These are phyloP conservation scores for Pythium plurisporium DNA, from an alignment of 352 stramenopile genomes.

Conservation along the genomic window DNA sequence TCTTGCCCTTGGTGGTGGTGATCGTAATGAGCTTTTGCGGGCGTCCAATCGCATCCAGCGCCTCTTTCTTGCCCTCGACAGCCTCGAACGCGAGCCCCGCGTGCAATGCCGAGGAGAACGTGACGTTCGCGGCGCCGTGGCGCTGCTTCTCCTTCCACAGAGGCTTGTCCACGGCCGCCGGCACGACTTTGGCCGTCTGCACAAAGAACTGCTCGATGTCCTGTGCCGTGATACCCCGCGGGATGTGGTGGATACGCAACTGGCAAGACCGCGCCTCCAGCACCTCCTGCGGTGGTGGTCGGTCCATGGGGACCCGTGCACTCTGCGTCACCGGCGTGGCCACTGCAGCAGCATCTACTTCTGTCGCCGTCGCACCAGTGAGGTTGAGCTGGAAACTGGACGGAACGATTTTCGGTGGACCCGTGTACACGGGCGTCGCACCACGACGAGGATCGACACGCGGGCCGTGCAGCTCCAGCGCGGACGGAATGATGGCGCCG, in stretches of 20 bases:
- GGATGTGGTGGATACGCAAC: slow-evolving; percentile 70
- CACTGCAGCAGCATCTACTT: neutral
- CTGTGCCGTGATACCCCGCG: slow-evolving; percentile 47
- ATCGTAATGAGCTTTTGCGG: slow-evolving; percentile 67
- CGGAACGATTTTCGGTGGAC: slow-evolving; percentile 34
- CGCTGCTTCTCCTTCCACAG: slow-evolving; percentile 56
- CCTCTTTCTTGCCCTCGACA: slow-evolving; percentile 21
- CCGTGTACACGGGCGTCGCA: slow-evolving; percentile 20
- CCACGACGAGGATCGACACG: slow-evolving; percentile 1
- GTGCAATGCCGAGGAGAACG: slow-evolving; percentile 62
- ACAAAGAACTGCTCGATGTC: slow-evolving; percentile 77
- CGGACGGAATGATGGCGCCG: slow-evolving; percentile 64
- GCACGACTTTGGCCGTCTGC: slow-evolving; percentile 55
- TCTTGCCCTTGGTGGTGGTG: slow-evolving; percentile 51
- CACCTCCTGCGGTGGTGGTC: slow-evolving; percentile 11
- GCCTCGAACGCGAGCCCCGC: slow-evolving; percentile 65
- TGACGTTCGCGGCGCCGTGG: slow-evolving; percentile 63
- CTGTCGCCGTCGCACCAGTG: neutral
- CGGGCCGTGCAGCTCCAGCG: slow-evolving; percentile 56
- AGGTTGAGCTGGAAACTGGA: slow-evolving; percentile 37
- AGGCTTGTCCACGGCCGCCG: slow-evolving; percentile 61
- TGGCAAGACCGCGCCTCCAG: slow-evolving; percentile 51
- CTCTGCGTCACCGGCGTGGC: no score
- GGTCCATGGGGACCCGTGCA: slow-evolving; percentile 15
- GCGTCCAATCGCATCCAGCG: slow-evolving; percentile 61